Base-by-base conservation (phyloP, 2,329 filamentous ascomycete genomes). In the Verticillium dahliae region DNA sequence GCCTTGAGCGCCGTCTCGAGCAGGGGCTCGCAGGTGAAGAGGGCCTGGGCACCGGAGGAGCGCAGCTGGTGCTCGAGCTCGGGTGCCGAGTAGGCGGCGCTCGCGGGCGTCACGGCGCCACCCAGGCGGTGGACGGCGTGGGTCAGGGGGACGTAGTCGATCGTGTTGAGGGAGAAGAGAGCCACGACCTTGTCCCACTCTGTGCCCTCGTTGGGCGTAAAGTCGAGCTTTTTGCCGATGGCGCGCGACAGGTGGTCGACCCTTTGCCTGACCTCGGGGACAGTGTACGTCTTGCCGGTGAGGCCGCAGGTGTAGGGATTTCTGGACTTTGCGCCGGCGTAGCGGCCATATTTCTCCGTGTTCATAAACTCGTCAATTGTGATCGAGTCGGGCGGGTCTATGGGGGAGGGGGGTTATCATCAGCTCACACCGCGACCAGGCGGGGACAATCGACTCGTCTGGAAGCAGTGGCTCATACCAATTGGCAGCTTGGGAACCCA, bases 101-200 rank as follows among this genome's bases (percentile, higher is more conserved):
- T 93, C 61, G 89, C 90, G 1, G 90, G 89, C 0, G 87, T 89
- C 62, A 88, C 82, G 61, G 94, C 82, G 63, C 90, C 91, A n/a
- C 86, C 86, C 14, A 93, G 76, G 61, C 88, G 83, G 72, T 94
- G 91, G 15, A 90, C 81, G 3, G 90, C 88, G 81, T 90, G 91
- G 45, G 84, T 85, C 35, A 92, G 75, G 4, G 90, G 85, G 63
- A 92, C 76, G 60, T 89, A 91, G 73, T 95, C 90, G 65, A 95
- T 86, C 35, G 90, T 91, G 71, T 96, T 96, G 62, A 92, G 75
- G n/a, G 88, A 88, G 75, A 91, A 96, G 34, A 93, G 78, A 4
- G 81, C 88, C 57, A 91, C 78, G 31, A 93, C 89, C 73, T 92
- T 92, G 69, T 95, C 90, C 88, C 89, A 95, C 71, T 93, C 90